Percentiles rank a stretch among this genome's conserved stretches.
Evolutionary conservation across 2,329 filamentous ascomycete genomes (phyloP).

Genomic region (Chaetomium olivaceum): DNA sequence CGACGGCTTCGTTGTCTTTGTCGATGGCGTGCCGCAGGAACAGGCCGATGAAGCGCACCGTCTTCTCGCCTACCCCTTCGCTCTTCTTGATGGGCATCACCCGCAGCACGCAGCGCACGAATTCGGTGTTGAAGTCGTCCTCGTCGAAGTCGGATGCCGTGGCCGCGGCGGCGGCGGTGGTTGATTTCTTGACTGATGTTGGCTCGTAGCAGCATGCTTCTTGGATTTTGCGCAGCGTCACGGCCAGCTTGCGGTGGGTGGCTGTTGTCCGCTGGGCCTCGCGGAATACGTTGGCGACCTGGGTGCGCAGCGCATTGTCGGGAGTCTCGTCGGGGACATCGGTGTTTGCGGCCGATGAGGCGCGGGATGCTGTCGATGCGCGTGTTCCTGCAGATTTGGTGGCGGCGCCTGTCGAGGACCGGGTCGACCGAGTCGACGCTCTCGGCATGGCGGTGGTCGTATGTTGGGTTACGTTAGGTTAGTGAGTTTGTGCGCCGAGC

Average conservation of each 20-base stretch:
- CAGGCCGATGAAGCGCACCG: constrained; percentile 81
- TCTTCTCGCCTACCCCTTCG: constrained; percentile 81
- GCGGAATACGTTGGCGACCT: constrained; percentile 71
- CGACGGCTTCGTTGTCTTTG: constrained; percentile 69
- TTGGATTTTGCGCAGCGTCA: constrained; percentile 86
- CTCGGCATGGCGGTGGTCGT: constrained; percentile 49
- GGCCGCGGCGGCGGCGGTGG: constrained; percentile 53
- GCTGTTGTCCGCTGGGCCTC: constrained; percentile 88
- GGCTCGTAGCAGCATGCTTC: constrained; percentile 76
- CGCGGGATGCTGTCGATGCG: constrained; percentile 49
- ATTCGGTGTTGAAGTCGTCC: constrained; percentile 82
- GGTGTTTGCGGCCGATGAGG: constrained; percentile 46
- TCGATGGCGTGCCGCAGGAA: constrained; percentile 75
- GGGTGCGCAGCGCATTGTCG: constrained; percentile 68
- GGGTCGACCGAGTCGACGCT: constrained; percentile 49
- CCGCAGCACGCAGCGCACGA: constrained; percentile 77
- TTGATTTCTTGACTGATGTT: constrained; percentile 51
- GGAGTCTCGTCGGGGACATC: constrained; percentile 71
- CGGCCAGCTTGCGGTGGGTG: constrained; percentile 84
- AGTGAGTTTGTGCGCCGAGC: not conserved
- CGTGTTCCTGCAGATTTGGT: constrained; percentile 39
- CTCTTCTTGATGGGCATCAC: constrained; percentile 89
- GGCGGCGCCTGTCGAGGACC: constrained; percentile 39
- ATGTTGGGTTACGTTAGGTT: not conserved
- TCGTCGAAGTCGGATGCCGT: constrained; percentile 71